Conservation (phyloP, 2,329 filamentous ascomycete species). For the Xylaria sp. region DNA sequence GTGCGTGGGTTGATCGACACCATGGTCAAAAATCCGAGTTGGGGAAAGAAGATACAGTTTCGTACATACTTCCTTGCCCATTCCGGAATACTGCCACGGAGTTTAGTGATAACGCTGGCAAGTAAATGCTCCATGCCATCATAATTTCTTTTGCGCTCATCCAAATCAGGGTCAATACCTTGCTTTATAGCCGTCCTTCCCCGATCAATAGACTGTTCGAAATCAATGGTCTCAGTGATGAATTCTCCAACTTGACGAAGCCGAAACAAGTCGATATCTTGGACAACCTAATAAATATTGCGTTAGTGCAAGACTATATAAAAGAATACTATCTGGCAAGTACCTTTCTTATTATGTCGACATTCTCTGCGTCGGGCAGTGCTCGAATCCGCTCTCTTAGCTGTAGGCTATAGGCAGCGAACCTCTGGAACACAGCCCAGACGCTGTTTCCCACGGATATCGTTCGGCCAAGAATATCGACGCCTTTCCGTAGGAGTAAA, state of each 20-base stretch:
- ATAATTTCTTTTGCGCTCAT: conserved; percentile 80
- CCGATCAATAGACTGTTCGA: conserved; percentile 77
- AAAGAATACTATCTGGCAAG: conserved; percentile 28
- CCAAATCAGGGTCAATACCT: conserved; percentile 79
- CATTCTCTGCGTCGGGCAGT: conserved; percentile 62
- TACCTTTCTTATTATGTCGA: conserved; percentile 67
- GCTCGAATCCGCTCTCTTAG: conserved; percentile 73
- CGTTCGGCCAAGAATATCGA: conserved; percentile 63
- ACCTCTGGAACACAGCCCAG: conserved; percentile 79
- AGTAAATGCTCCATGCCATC: conserved; percentile 81
- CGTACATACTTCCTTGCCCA: conserved; percentile 64
- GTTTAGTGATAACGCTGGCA: conserved; percentile 71
- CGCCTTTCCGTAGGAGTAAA: conserved; percentile 79
- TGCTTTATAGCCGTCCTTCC: conserved; percentile 77
- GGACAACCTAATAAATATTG: conserved; percentile 35
- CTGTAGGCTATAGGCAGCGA: conserved; percentile 76
- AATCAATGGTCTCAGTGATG: conserved; percentile 82
- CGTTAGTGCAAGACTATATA: conserved; percentile 17
- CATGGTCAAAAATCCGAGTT: conserved; percentile 88
- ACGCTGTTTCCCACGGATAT: conserved; percentile 71
- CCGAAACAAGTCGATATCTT: conserved; percentile 71
- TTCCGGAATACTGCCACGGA: conserved; percentile 72
- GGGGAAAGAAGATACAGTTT: conserved; percentile 90
- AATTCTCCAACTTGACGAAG: conserved; percentile 69
- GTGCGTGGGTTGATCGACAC: conserved; percentile 71